A percentile compares a stretch with the other conserved stretches of the same genome.
Evolutionary conservation across 805 yeast genomes (phyloP).

Genomic region (Wickerhamiella allomyrinae): DNA sequence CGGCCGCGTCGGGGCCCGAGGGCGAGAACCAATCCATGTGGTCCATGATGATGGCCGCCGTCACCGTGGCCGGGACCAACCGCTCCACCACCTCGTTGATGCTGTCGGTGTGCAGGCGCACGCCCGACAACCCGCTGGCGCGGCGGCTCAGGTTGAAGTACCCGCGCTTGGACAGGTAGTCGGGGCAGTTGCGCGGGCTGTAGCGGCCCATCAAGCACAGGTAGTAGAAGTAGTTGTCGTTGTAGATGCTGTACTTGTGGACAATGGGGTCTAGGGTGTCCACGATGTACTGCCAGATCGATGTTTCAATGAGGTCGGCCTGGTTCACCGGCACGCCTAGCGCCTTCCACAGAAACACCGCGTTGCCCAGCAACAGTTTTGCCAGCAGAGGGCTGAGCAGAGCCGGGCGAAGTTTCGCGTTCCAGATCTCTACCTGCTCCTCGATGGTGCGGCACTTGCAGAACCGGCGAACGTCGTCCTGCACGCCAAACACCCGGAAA

Average conservation of each 20-base stretch:
- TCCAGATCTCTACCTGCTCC: slow-evolving; percentile 56
- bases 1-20: slow-evolving; percentile 43
- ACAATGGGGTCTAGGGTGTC: slow-evolving; percentile 71
- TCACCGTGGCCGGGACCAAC: slow-evolving; percentile 44
- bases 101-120: slow-evolving; percentile 68
- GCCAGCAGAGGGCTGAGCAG: slow-evolving; percentile 58
- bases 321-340: slow-evolving; percentile 82
- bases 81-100: slow-evolving; percentile 62
- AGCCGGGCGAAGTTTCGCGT: slow-evolving; percentile 46
- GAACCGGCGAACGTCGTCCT: slow-evolving; percentile 37
- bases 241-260: slow-evolving; percentile 44
- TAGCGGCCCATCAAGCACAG: slow-evolving; percentile 51
- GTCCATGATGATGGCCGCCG: slow-evolving; percentile 75
- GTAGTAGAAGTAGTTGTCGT: slow-evolving; percentile 68
- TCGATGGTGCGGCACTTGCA: slow-evolving; percentile 43
- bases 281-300: slow-evolving; percentile 54
- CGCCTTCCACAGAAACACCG: slow-evolving; percentile 77
- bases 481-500: slow-evolving; percentile 35
- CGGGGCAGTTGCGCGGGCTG: slow-evolving; percentile 54
- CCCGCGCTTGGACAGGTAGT: slow-evolving; percentile 49
- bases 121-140: slow-evolving; percentile 45
- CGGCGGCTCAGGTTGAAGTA: slow-evolving; percentile 35
- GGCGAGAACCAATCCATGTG: slow-evolving; percentile 88
- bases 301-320: slow-evolving; percentile 63
- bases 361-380: slow-evolving; percentile 59